Evolutionary conservation across 352 stramenopile species (phyloP), one percentile per base, ranked within the genome.

Genomic region (Globisporangium heterothallicum): DNA sequence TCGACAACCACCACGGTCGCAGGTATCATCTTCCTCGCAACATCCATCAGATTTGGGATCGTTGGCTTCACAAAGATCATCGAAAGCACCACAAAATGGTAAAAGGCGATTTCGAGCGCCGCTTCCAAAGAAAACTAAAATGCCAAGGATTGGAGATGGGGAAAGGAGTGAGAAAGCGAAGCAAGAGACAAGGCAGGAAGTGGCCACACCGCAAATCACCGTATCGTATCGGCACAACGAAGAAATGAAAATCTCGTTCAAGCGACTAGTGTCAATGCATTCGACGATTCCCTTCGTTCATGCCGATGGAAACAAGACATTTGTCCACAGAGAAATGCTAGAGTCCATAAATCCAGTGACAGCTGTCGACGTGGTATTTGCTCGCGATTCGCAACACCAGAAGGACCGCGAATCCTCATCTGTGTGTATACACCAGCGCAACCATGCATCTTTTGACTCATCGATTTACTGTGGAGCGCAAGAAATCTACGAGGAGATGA

Each of bases 241-340:
- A 64, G 59, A 61, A 4, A 80, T 86, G 65, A 71, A 68, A 22
- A 72, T 82, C 21, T 80, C 74, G 22, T 67, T 68, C 36, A 57
- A 55, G 22, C 49, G 53, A 13, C 56, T 76, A 6, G 18, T 56
- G 13, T 36, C 53, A 25, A 53, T 65, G 47, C 43, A 16, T 19
- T 53, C 25, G 12, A 45, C 19, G 26, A 56, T n/a, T 30, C 24
- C 27, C 61, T 16, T 42, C 22, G 3, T 36, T 56, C 27, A 22
- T 43, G 3, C 26, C 26, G 41, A 55, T 57, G 34, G 29, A 19
- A 19, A 24, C 38, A 22, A 54, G n/a, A 18, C 19, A 18, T 30
- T 41, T 19, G 25, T 19, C 7, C 38, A 53, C 10, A 38, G 58
- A 30, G 22, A 74, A 53, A 49, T 64, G 6, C 29, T 81, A 34